Percentiles rank a stretch among this genome's conserved stretches.
These are phyloP conservation scores for Colletotrichum neosansevieriae DNA, from an alignment of 2,329 filamentous ascomycete genomes.

Conservation along the genomic window DNA sequence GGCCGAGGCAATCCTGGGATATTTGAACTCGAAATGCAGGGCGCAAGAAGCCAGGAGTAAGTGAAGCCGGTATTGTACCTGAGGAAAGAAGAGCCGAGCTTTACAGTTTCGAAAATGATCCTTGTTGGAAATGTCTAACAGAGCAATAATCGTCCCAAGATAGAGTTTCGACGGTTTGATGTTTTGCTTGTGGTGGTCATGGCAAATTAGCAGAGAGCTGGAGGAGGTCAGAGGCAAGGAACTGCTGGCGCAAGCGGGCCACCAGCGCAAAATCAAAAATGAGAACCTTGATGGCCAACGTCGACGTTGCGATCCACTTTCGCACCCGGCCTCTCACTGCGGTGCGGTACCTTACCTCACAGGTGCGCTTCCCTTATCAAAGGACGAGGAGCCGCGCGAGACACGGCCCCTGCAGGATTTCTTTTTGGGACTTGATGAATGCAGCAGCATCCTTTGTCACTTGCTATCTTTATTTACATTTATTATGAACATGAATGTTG, in stretches of 20 bases:
- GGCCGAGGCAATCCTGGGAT: neutral
- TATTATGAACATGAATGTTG: neutral
- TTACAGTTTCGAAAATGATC: neutral
- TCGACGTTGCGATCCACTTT: constrained; percentile 12
- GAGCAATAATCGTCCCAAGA: neutral
- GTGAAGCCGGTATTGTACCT: neutral
- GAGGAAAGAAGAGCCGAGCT: neutral
- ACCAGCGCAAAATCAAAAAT: constrained; percentile 19
- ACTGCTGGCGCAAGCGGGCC: constrained; percentile 8
- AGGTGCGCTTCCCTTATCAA: constrained; percentile 25
- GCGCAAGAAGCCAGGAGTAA: neutral
- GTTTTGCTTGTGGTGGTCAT: neutral
- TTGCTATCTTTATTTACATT: no score
- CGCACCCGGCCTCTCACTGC: constrained; percentile 23
- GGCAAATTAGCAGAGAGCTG: neutral
- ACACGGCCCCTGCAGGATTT: neutral
- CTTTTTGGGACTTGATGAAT: no score
- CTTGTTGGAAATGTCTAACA: neutral
- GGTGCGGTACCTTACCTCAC: no score
- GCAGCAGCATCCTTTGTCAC: neutral
- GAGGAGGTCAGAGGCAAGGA: constrained; percentile 3
- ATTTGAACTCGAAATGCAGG: no score
- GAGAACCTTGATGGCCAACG: constrained; percentile 39
- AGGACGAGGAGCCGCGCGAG: neutral
- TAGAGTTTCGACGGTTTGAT: constrained; percentile 19